A percentile compares a stretch with the other conserved stretches of the same genome.
phyloP scores from a whole-genome alignment of 1,284 basidiomycete genomes.

The Naganishia sp. region DNA sequence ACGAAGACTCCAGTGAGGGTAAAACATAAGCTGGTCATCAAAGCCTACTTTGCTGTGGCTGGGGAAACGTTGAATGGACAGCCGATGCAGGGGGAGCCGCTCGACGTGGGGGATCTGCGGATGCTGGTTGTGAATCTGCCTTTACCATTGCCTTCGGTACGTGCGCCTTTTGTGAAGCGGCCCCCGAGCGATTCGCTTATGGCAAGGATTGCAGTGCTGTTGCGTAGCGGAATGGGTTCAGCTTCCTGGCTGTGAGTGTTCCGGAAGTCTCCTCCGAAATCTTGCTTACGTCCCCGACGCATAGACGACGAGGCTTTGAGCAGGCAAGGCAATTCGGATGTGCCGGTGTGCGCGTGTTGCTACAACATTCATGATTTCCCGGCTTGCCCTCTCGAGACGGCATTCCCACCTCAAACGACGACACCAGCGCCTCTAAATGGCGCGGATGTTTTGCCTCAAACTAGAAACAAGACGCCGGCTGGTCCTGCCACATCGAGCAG shows the following conservation, averaged over 20 bases:
- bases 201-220: slow-evolving; percentile 8
- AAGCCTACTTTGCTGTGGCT: slow-evolving; percentile 22
- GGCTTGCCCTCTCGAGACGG: neutral
- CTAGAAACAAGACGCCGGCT: slow-evolving; percentile 6
- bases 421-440: neutral
- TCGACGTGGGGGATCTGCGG: slow-evolving; percentile 12
- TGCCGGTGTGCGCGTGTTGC: slow-evolving; percentile 23
- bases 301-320: slow-evolving; percentile 18
- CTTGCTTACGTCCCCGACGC: neutral
- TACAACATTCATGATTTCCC: slow-evolving; percentile 23
- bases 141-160: slow-evolving; percentile 18
- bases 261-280: slow-evolving; percentile 15
- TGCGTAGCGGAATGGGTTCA: slow-evolving; percentile 24
- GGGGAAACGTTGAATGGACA: slow-evolving; percentile 19
- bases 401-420: slow-evolving; percentile 8
- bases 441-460: neutral
- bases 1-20: slow-evolving; percentile 23
- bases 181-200: neutral
- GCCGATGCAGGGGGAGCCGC: neutral
- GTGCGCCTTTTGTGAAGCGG: neutral
- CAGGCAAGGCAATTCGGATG: slow-evolving; percentile 13
- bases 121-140: slow-evolving; percentile 25
- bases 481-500: neutral
- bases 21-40: slow-evolving; percentile 24
- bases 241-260: slow-evolving; percentile 58